phyloP scores from a whole-genome alignment of 495 filamentous ascomycete genomes.

The Corynascus novoguineensis region DNA sequence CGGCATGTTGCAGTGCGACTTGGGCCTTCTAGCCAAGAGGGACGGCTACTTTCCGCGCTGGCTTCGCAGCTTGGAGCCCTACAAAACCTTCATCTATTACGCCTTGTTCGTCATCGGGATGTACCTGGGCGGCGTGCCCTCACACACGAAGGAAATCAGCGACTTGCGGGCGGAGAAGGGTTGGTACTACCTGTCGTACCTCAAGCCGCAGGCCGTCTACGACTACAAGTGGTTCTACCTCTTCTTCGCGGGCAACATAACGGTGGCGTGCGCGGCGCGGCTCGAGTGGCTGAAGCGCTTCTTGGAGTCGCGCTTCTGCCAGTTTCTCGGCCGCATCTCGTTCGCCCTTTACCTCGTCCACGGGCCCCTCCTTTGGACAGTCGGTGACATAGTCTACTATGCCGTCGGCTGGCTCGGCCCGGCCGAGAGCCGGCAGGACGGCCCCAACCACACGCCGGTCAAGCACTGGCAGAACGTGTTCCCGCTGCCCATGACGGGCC shows the following conservation, averaged over 20 bases:
- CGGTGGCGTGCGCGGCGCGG: slow-evolving; percentile 49
- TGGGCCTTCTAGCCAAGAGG: slow-evolving; percentile 40
- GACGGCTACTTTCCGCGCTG: slow-evolving; percentile 35
- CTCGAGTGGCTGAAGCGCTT: slow-evolving; percentile 42
- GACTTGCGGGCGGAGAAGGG: slow-evolving; percentile 35
- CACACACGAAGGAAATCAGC: slow-evolving; percentile 32
- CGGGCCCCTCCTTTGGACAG: slow-evolving; percentile 47
- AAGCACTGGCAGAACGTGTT: slow-evolving; percentile 43
- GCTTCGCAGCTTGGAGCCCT: slow-evolving; percentile 36
- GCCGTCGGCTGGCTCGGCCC: slow-evolving; percentile 43
- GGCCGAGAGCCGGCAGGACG: not conserved
- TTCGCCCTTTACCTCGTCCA: slow-evolving; percentile 65
- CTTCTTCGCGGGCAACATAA: slow-evolving; percentile 48
- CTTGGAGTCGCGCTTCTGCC: slow-evolving; percentile 55
- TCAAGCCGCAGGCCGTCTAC: slow-evolving; percentile 51
- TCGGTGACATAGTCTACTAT: slow-evolving; percentile 46
- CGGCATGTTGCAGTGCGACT: slow-evolving; percentile 47
- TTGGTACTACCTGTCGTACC: slow-evolving; percentile 43
- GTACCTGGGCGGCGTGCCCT: slow-evolving; percentile 46
- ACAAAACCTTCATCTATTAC: slow-evolving; percentile 45
- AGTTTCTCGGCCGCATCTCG: slow-evolving; percentile 60
- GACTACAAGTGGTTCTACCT: slow-evolving; percentile 48
- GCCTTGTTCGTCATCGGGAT: slow-evolving; percentile 41
- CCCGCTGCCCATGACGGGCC: slow-evolving; percentile 45
- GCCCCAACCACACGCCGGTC: slow-evolving; percentile 28